Conservation (phyloP, 2,329 filamentous ascomycete genomes). For the Ascocoryne sarcoides region DNA sequence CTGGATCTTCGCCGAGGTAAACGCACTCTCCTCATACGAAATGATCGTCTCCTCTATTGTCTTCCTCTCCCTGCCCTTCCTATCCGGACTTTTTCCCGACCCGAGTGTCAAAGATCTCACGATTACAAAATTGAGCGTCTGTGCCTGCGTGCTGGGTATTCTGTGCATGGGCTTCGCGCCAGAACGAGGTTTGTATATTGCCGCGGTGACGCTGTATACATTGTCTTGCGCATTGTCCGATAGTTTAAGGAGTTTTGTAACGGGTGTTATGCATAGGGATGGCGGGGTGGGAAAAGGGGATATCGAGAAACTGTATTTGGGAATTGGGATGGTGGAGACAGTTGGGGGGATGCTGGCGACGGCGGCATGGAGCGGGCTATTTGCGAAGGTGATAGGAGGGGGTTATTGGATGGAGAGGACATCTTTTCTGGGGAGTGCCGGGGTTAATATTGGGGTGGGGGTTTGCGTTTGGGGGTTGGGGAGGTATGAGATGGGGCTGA, state of each 20-base stretch:
- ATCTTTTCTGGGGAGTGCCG: conserved; percentile 5
- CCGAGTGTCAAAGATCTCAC: conserved; percentile 7
- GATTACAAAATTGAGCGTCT: conserved; percentile 5
- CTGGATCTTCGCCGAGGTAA: conserved; percentile 13
- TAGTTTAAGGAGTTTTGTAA: conserved; percentile 10
- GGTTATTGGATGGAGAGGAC: conserved; percentile 7
- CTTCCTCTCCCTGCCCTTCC: conserved; percentile 9
- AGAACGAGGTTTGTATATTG: conserved; percentile 4
- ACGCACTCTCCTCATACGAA: conserved; percentile 8
- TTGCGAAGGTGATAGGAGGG: conserved; percentile 7
- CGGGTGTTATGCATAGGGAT: conserved; percentile 4
- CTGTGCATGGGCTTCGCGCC: conserved; percentile 8
- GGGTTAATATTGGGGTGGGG: conserved; percentile 2
- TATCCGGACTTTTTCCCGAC: conserved; percentile 6
- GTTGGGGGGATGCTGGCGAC: conserved; percentile 10
- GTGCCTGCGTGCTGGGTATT: conserved; percentile 3
- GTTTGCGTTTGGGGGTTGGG: conserved; percentile 8
- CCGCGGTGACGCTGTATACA: conserved; percentile 4
- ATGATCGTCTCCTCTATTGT: conserved; percentile 7
- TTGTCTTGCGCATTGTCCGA: conserved; percentile 7
- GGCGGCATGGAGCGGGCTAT: conserved; percentile 8
- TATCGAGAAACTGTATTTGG: conserved; percentile 14
- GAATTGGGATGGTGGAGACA: conserved; percentile 14
- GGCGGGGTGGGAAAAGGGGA: conserved; percentile 4
- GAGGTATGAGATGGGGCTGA: conserved; percentile 1